phyloP scores from a whole-genome alignment of 805 yeast species.

The Starmerella apis region DNA sequence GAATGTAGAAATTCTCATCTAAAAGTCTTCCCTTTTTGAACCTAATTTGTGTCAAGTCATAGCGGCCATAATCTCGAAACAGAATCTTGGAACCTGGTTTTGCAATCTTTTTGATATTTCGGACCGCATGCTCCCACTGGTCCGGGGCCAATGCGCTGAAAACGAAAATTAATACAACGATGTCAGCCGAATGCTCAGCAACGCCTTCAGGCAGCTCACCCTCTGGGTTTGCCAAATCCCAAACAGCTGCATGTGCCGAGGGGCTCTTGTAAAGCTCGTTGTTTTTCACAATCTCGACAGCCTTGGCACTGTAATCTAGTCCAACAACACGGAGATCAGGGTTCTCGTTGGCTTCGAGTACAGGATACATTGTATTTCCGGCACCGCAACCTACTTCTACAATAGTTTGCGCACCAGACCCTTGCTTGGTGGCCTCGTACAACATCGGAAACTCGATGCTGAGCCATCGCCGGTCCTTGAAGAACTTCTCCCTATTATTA shows the following conservation, averaged over 20 bases:
- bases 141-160: slow-evolving; percentile 84
- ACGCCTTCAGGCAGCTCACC: slow-evolving; percentile 73
- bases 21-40: slow-evolving; percentile 78
- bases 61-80: slow-evolving; percentile 90
- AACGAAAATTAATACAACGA: slow-evolving; percentile 90
- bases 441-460: slow-evolving; percentile 85
- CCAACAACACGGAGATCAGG: slow-evolving; percentile 65
- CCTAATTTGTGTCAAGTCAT: slow-evolving; percentile 89
- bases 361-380: slow-evolving; percentile 92
- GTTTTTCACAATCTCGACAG: slow-evolving; percentile 70
- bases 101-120: slow-evolving; percentile 56
- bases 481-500: slow-evolving; percentile 84
- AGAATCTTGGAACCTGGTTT: slow-evolving; percentile 89
- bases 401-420: slow-evolving; percentile 59
- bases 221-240: slow-evolving; percentile 83
- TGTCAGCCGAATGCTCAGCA: slow-evolving; percentile 71
- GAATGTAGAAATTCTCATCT: slow-evolving; percentile 86
- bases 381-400: slow-evolving; percentile 98
- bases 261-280: slow-evolving; percentile 51
- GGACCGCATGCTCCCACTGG: slow-evolving; percentile 78
- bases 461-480: slow-evolving; percentile 93
- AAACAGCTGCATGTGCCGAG: slow-evolving; percentile 72
- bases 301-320: slow-evolving; percentile 81
- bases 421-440: slow-evolving; percentile 64
- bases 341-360: slow-evolving; percentile 71